A percentile compares a stretch with the other conserved stretches of the same genome.
Conservation (phyloP, 306 rosid species). For the Ziziphus jujuba region DNA sequence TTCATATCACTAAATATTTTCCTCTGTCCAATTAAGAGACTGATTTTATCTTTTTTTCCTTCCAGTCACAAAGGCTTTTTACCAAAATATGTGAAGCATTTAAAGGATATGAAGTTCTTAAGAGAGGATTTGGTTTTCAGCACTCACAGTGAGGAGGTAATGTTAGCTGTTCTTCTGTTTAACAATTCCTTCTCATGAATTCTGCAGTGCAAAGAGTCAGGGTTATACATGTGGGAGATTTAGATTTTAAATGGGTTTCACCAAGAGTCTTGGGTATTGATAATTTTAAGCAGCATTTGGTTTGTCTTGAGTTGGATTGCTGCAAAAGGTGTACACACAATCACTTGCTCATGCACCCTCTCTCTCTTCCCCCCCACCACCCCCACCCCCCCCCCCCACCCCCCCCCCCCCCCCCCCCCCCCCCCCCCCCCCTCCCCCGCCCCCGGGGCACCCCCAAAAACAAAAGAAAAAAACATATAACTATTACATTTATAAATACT, state of each 20-base stretch:
- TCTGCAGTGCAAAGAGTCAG: not conserved
- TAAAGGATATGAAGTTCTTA: constrained; percentile 78
- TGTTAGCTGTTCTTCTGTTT: constrained; percentile 16
- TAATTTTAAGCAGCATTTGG: constrained; percentile 1
- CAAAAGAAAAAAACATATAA: too few species aligned
- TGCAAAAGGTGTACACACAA: not conserved
- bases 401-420: too few species aligned
- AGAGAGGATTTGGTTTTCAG: constrained; percentile 90
- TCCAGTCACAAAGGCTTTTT: constrained; percentile 87
- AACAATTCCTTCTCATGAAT: constrained; percentile 10
- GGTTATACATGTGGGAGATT: not conserved
- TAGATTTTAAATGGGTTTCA: not conserved
- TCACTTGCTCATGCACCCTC: not conserved
- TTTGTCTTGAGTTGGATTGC: not conserved
- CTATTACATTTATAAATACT: too few species aligned
- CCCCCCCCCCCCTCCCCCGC: too few species aligned
- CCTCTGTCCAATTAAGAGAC: constrained; percentile 9
- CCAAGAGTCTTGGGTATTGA: not conserved
- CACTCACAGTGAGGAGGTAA: constrained; percentile 89
- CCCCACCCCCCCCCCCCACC: too few species aligned
- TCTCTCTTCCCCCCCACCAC: too few species aligned
- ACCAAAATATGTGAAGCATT: constrained; percentile 58
- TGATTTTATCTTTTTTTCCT: constrained; percentile 23
- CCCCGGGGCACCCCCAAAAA: too few species aligned
- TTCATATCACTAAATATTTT: constrained; percentile 11